Evolutionary conservation across 495 filamentous ascomycete species (phyloP), one percentile per base, ranked within the genome.

Genomic region (Penicillium psychrofluorescens): DNA sequence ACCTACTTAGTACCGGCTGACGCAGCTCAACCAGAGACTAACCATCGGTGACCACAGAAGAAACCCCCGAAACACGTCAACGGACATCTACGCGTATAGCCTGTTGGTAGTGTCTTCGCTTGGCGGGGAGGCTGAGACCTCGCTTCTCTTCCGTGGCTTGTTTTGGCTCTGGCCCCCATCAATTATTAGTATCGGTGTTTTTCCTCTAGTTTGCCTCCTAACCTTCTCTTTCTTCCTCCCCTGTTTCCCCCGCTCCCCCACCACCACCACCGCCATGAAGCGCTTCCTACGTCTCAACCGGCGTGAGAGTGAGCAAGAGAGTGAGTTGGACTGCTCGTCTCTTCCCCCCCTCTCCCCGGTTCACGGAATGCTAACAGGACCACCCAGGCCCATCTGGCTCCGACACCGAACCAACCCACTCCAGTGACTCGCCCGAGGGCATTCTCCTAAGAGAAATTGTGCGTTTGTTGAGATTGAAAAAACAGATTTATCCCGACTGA

Each of bases 371-470:
- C 22, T 22, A 4, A 22, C 22, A 22, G 22, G 22, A 22, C 6
- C 22, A 22, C 22, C 22, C 22, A 34, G 32, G n/a, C 32, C 10
- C 32, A 3, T 10, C 49, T 56, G 63, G 49, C 43, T 45, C 56
- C 47, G 51, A 54, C 12, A 54, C 51, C 42, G 27, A 35, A 22
- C 40, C 45, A 54, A 30, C 38, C 51, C 15, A 45, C 45, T 44
- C 54, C 13, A 56, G 67, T 22, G 74, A 78, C 44, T 66, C 74
- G 1, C 74, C 75, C 4, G 75, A 79, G 51, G 64, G 56, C 14
- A 59, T 65, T 15, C 53, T 76, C 28, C 36, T 66, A 12, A 60
- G 59, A 54, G 80, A 75, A 54, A 67, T 82, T 50, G 77, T 81
- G 36, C 11, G 33, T n/a, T n/a, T 22, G 22, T 6, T 34, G 32